Conservation (phyloP, 208 protist species). For the Trichomonas tenax region DNA sequence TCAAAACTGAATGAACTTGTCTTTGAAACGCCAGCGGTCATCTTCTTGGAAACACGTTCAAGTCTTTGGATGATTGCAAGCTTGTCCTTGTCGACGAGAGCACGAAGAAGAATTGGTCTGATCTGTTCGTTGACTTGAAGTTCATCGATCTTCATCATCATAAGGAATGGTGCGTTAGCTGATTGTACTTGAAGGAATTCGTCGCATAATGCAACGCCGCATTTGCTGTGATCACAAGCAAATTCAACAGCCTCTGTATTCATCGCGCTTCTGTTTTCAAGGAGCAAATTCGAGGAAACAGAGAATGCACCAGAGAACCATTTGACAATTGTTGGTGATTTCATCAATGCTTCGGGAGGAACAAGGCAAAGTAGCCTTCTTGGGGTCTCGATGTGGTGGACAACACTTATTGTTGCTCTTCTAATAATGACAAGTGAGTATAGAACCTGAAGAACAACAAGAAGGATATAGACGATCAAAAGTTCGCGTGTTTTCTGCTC, state of each 20-base stretch:
- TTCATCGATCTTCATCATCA: background rate
- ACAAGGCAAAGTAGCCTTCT: background rate
- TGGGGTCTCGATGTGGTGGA: background rate
- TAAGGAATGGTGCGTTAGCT: background rate
- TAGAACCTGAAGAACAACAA: background rate
- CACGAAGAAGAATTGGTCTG: background rate
- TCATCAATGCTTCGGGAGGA: background rate
- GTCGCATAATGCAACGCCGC: background rate
- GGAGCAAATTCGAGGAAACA: background rate
- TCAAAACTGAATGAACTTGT: background rate
- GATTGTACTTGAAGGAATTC: background rate
- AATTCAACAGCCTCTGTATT: background rate
- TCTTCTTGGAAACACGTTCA: background rate
- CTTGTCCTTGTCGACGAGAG: background rate
- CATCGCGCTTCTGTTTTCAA: background rate
- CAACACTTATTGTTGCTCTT: background rate
- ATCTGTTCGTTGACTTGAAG: background rate
- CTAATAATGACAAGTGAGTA: background rate
- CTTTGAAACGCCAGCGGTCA: background rate
- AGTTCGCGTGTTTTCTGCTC: background rate
- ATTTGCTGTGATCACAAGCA: background rate
- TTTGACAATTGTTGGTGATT: background rate
- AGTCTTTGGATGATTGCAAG: background rate
- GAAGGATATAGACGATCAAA: background rate
- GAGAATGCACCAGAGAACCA: background rate